Percentiles rank a stretch among this genome's conserved stretches.
phyloP scores from a whole-genome alignment of 169 alveolate species.

The Amoebophrya sp. region DNA sequence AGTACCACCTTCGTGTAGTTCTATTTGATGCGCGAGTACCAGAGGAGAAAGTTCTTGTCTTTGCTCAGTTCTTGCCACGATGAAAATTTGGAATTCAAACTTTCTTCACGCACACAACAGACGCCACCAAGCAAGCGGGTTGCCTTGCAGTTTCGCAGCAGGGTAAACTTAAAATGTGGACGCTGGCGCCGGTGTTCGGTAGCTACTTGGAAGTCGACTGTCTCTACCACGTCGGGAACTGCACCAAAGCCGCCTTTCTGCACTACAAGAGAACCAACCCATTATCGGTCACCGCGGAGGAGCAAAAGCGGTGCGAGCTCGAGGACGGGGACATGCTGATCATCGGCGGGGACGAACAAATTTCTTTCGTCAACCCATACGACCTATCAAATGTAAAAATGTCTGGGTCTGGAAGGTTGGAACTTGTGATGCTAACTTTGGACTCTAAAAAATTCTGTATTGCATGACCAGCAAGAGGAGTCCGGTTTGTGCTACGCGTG shows the following conservation, averaged over 20 bases:
- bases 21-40: too few relatives aligned
- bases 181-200: not conserved
- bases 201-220: not conserved
- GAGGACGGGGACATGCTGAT: constrained; percentile 15
- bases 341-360: not conserved
- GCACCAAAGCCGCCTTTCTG: not conserved
- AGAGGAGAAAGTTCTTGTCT: too few relatives aligned
- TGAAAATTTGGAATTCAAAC: too few relatives aligned
- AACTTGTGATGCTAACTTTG: too few relatives aligned
- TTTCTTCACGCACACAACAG: too few relatives aligned
- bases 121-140: not conserved
- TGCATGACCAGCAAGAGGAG: too few relatives aligned
- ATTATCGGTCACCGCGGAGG: not conserved
- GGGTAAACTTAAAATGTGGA: not conserved
- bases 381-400: too few relatives aligned
- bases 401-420: too few relatives aligned
- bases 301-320: not conserved
- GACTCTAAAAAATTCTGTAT: too few relatives aligned
- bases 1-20: too few relatives aligned
- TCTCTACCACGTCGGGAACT: not conserved
- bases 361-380: not conserved
- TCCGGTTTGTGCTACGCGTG: too few relatives aligned
- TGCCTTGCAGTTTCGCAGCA: not conserved
- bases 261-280: not conserved
- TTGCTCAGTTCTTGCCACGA: too few relatives aligned